Evolutionary conservation across 805 yeast species (phyloP).

Genomic region (Candida ortonii): DNA sequence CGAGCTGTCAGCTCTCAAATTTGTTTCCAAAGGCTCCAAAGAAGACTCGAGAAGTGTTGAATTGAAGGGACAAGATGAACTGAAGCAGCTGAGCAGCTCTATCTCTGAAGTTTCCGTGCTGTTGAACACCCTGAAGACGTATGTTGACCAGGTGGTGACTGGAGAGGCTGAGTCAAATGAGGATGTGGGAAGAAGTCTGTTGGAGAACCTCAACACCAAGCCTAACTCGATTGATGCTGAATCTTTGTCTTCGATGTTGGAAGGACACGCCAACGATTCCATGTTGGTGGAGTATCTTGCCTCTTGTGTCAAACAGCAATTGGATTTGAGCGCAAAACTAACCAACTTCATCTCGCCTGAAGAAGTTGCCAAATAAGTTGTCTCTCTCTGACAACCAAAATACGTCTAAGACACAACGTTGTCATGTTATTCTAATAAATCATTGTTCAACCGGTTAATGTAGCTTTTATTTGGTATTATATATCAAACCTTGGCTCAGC

Average conservation of each 20-base stretch:
- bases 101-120: conserved; percentile 44
- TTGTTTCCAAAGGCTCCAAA: conserved; percentile 39
- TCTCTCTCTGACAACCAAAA: no score
- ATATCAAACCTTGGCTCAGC: conserved; percentile 4
- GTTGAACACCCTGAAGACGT: conserved; percentile 48
- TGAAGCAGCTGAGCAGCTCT: conserved; percentile 45
- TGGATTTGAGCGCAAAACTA: conserved; percentile 73
- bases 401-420: no score
- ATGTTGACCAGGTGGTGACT: conserved; percentile 42
- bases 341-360: conserved; percentile 48
- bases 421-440: no score
- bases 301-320: conserved; percentile 79
- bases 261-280: conserved; percentile 73
- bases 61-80: conserved; percentile 38
- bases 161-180: conserved; percentile 49
- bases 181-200: conserved; percentile 63
- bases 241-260: conserved; percentile 58
- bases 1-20: conserved; percentile 58
- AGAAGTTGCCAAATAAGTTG: conserved; percentile 28
- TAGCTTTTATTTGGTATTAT: no score
- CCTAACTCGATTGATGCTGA: conserved; percentile 50
- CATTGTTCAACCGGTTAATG: no score
- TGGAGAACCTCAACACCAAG: conserved; percentile 52
- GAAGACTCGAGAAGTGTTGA: conserved; percentile 32
- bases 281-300: conserved; percentile 80